Evolutionary conservation across 768 basidiomycete species (phyloP).

Genomic region (Artomyces pyxidatus): DNA sequence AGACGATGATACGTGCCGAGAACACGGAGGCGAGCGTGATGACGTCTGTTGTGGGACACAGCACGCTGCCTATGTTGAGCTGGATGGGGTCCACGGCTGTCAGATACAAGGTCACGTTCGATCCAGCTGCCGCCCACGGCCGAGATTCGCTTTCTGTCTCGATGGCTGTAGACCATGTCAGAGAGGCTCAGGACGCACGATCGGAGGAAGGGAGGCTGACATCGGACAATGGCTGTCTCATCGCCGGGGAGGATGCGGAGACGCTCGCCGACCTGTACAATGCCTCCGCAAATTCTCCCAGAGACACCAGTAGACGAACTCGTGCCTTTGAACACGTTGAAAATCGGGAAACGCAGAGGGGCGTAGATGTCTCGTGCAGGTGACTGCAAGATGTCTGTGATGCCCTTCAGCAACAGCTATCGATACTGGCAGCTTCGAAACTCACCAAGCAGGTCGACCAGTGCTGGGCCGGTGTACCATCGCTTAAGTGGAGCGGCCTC

Average conservation of each 20-base stretch:
- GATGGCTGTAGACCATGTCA: conserved; percentile 47
- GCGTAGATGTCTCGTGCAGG: conserved; percentile 69
- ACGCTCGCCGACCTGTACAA: conserved; percentile 88
- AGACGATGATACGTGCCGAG: conserved; percentile 84
- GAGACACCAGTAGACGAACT: conserved; percentile 70
- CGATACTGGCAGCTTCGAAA: background rate
- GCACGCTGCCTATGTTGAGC: conserved; percentile 79
- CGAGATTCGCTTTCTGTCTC: conserved; percentile 71
- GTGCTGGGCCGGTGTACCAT: conserved; percentile 85
- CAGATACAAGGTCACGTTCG: conserved; percentile 81
- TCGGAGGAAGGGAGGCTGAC: conserved; percentile 24
- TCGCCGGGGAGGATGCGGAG: conserved; percentile 87
- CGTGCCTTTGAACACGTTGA: conserved; percentile 92
- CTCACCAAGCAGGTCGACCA: conserved; percentile 77
- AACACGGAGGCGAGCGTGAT: conserved; percentile 76
- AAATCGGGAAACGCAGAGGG: conserved; percentile 80
- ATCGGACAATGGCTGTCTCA: conserved; percentile 74
- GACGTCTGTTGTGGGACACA: conserved; percentile 66
- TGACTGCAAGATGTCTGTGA: conserved; percentile 69
- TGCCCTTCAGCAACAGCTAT: conserved; percentile 1
- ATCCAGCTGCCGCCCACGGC: conserved; percentile 86
- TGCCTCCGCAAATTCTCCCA: conserved; percentile 79
- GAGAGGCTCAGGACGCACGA: background rate
- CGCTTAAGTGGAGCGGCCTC: conserved; percentile 38
- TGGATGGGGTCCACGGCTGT: conserved; percentile 80